These are phyloP conservation scores for Hericium rajendrae DNA, from an alignment of 768 basidiomycete species.

Conservation along the genomic window DNA sequence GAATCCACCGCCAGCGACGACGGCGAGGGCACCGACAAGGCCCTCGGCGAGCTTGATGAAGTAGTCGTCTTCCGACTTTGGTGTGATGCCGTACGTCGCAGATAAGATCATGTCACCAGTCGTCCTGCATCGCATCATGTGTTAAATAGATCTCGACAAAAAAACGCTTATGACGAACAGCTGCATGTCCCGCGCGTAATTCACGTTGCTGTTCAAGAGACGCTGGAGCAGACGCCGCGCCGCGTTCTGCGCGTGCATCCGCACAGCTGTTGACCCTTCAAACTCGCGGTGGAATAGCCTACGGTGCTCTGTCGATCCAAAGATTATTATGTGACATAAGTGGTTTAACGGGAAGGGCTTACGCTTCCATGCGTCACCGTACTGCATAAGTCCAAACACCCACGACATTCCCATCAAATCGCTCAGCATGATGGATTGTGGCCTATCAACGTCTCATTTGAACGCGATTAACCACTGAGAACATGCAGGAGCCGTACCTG, in stretches of 20 bases:
- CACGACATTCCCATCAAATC: neutral
- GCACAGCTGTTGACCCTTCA: neutral
- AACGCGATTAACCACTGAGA: too few relatives aligned
- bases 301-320: neutral
- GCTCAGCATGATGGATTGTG: neutral
- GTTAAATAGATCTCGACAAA: neutral
- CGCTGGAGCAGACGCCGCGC: neutral
- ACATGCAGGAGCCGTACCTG: neutral
- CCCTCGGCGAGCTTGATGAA: neutral
- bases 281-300: neutral
- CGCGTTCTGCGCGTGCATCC: neutral
- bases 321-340: too few relatives aligned
- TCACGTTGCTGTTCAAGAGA: neutral
- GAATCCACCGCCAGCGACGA: neutral
- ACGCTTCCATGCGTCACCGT: neutral
- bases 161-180: neutral
- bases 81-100: neutral
- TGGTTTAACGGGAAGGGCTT: neutral
- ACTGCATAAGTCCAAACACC: neutral
- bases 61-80: neutral
- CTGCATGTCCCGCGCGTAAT: neutral
- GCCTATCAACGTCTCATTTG: neutral
- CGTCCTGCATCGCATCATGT: neutral
- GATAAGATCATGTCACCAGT: neutral
- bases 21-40: neutral